Percentiles rank a stretch among this genome's conserved stretches.
Conservation (phyloP, 2,329 filamentous ascomycete species). For the Erysiphe pisi region DNA sequence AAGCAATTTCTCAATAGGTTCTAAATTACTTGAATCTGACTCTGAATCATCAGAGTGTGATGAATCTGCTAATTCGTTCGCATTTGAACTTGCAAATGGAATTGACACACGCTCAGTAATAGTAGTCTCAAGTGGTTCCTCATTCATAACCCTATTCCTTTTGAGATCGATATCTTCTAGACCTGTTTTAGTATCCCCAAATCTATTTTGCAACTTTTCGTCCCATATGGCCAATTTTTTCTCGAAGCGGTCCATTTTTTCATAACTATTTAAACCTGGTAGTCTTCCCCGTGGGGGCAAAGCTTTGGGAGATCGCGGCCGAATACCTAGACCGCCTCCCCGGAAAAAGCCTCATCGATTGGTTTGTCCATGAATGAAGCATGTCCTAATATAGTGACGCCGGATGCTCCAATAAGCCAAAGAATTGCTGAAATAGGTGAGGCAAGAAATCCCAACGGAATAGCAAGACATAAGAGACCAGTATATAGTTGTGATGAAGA, state of each 20-base stretch:
- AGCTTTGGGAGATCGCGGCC: conserved; percentile 95
- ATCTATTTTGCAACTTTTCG: conserved; percentile 50
- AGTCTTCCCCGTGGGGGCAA: conserved; percentile 99
- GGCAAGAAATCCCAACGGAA: conserved; percentile 75
- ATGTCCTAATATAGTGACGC: conserved; percentile 88
- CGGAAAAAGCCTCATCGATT: conserved; percentile 99
- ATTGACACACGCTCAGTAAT: conserved; percentile 47
- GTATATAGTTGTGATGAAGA: conserved; percentile 94
- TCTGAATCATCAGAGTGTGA: conserved; percentile 42
- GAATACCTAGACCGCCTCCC: conserved; percentile 99
- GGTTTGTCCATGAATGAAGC: conserved; percentile 95
- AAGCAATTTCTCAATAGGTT: conserved; percentile 54
- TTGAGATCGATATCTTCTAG: too few relatives aligned
- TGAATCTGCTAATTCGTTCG: conserved; percentile 29
- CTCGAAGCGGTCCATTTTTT: conserved; percentile 46
- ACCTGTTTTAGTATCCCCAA: conserved; percentile 46
- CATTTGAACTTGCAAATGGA: conserved; percentile 31
- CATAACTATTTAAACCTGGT: conserved; percentile 74
- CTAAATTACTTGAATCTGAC: conserved; percentile 41
- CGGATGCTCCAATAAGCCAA: conserved; percentile 92
- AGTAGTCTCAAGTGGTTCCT: conserved; percentile 52
- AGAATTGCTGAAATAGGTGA: conserved; percentile 75
- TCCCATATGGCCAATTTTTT: conserved; percentile 36
- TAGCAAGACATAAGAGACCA: conserved; percentile 65
- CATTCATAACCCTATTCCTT: conserved; percentile 44